Base-by-base conservation (phyloP, 768 basidiomycete species). In the Podaxis pistillaris region DNA sequence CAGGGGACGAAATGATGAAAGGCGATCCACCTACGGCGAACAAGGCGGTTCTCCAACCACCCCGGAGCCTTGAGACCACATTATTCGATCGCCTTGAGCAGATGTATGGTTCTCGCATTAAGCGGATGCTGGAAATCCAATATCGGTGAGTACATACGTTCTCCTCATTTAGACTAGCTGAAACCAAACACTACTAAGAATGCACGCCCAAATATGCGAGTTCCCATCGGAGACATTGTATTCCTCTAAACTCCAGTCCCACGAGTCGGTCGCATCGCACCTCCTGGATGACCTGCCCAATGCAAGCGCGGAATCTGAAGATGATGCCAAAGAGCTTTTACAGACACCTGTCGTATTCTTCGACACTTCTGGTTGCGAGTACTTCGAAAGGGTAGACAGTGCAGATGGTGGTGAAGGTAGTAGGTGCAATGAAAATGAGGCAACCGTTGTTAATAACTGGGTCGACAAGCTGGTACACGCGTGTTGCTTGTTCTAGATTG, bases 341-440 rank as follows among this genome's bases (percentile, higher is more conserved):
- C 83, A 79, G 2, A 90, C 83, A 0, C 92, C 94, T 0, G 84
- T 98, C 1, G 86, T 96, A 1, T 99, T 98, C 72, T 93, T 93
- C 67, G 97, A 99, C 71, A 99, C 95, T 0, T 86, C 92, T 3
- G 94, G 95, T 0, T 95, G 93, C 67, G 94, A 97, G 71, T 96
- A 93, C 69, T 97, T 88, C 68, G 97, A 98, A 71, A 79, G 93
- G 15, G 71, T 86, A 0, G 90, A 93, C 17, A 50, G 51, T 4
- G 56, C 11, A 11, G 88, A 89, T 60, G 79, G 81, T n/a, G 92
- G 94, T 68, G 95, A 96, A 68, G 95, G 94, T 0, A 96, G 93
- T 65, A 83, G 89, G 65, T 90, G 86, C 67, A 99, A 99, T 68
- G 96, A 96, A 76, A 98, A 99, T 69, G 97, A 99, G 69, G 94